Base-by-base conservation (phyloP, 192 early-diverging fungal genomes). In the Diversispora eburnea region DNA sequence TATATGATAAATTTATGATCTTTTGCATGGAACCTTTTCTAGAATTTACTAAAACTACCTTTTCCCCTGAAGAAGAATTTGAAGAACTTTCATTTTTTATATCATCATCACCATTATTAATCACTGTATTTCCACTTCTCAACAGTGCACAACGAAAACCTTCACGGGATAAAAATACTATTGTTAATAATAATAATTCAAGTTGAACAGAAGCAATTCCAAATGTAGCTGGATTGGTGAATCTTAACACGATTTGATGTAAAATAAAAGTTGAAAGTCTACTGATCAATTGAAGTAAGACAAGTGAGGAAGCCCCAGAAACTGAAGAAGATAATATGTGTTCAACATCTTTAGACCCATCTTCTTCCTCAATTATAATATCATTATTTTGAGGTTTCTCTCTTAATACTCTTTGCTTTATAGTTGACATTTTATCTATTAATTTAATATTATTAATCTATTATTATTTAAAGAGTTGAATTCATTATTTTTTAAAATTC, bases 161-260 rank as follows among this genome's bases (percentile, higher is more conserved):
- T 71, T 93, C 92, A 39, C 97, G 81, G 1, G 94, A 95, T 12
- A 99, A 81, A 82, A 99, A 98, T 48, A 98, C 78, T 22, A 98
- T 90, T 0, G 95, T 95, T n/a, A 92, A 88, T 8, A 92, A 84
- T 15, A 96, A 77, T 13, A 99, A 85, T 80, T 99, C 95, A 41
- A 97, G 80, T 48, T 91, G 83, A 10, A 94, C 90, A 2, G 89
- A 88, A 0, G 92, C 94, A 8, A 95, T 85, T 0, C 96, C 95
- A 55, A 97, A 86, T 9, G 91, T 89, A 33, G 86, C 78, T 12
- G 89, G 85, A 9, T 89, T 84, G 8, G 91, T 88, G 63, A 86
- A 87, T 17, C 90, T 88, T 25, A 93, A 76, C 0, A 95, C 83
- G 56, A 93, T 76, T 65, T 92, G 90, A 81, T 95, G 94, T 22